Evolutionary conservation across 768 basidiomycete genomes (phyloP).

Genomic region (Rhizopogon vinicolor): DNA sequence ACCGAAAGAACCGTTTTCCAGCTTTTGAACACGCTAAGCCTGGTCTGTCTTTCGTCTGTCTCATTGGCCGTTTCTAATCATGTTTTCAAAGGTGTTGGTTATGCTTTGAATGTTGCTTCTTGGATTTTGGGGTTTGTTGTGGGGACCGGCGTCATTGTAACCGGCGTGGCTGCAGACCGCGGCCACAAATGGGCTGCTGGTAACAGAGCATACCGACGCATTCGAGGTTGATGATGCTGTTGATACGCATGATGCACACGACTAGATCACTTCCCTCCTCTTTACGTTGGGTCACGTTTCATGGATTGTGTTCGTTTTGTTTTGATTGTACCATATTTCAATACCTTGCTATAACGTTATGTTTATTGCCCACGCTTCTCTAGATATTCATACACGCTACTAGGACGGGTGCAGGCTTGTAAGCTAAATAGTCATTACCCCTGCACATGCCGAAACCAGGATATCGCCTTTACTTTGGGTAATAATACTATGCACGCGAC

Average conservation of each 20-base stretch:
- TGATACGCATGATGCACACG: not conserved
- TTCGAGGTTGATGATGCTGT: constrained; percentile 14
- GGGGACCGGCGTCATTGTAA: constrained; percentile 49
- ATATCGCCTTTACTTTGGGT: too few relatives aligned
- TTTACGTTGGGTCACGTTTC: not conserved
- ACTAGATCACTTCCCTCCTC: not conserved
- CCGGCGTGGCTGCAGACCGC: constrained; percentile 49
- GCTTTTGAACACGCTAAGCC: constrained; percentile 55
- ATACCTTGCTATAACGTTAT: not conserved
- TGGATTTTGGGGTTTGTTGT: constrained; percentile 58
- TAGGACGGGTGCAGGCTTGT: too few relatives aligned
- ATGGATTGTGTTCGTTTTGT: not conserved
- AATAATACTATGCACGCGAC: not conserved
- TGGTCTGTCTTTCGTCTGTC: constrained; percentile 36
- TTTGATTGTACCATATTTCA: not conserved
- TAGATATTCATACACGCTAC: not conserved
- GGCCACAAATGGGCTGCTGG: constrained; percentile 72
- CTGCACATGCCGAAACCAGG: too few relatives aligned
- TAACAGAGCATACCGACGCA: constrained; percentile 55
- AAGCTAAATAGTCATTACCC: too few relatives aligned
- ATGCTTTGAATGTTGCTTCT: constrained; percentile 52
- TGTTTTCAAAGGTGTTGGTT: constrained; percentile 47
- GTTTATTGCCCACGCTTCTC: not conserved
- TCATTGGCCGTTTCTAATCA: not conserved
- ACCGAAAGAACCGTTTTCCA: constrained; percentile 39